These are phyloP conservation scores for Ajuga reptans DNA, from an alignment of 305 asterid species.

Conservation along the genomic window DNA sequence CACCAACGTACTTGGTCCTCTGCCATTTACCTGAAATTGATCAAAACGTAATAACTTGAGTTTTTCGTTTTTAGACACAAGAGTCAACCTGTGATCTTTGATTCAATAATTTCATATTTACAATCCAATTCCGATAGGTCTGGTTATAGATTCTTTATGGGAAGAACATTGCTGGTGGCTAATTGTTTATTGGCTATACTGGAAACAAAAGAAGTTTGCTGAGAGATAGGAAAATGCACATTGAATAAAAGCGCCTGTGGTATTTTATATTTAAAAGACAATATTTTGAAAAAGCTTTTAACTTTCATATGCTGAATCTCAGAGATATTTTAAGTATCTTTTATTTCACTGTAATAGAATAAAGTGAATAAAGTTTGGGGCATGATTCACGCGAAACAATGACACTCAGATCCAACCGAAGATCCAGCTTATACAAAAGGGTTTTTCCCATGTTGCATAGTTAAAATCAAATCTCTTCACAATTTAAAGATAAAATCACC, in stretches of 20 bases:
- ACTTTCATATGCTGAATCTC: background rate
- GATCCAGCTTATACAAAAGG: background rate
- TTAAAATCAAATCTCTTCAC: background rate
- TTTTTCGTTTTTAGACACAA: background rate
- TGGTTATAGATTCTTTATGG: background rate
- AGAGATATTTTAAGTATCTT: background rate
- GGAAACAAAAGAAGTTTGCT: background rate
- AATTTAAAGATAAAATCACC: background rate
- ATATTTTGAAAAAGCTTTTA: too few species aligned
- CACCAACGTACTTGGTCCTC: conserved; percentile 92
- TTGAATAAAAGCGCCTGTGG: background rate
- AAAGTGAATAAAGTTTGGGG: background rate
- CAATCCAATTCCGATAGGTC: background rate
- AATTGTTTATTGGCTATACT: background rate
- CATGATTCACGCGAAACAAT: background rate
- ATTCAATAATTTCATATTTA: background rate
- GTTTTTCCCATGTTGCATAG: background rate
- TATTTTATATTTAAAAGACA: background rate
- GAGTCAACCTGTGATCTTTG: background rate
- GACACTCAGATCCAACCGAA: conserved; percentile 2
- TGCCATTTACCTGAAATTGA: conserved; percentile 63
- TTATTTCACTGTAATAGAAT: background rate
- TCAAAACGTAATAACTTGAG: conserved; percentile 9
- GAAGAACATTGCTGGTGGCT: background rate
- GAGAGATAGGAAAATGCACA: background rate